Evolutionary conservation across 2,329 filamentous ascomycete genomes (phyloP), one percentile per base, ranked within the genome.

Genomic region (Diplocarpon mali): DNA sequence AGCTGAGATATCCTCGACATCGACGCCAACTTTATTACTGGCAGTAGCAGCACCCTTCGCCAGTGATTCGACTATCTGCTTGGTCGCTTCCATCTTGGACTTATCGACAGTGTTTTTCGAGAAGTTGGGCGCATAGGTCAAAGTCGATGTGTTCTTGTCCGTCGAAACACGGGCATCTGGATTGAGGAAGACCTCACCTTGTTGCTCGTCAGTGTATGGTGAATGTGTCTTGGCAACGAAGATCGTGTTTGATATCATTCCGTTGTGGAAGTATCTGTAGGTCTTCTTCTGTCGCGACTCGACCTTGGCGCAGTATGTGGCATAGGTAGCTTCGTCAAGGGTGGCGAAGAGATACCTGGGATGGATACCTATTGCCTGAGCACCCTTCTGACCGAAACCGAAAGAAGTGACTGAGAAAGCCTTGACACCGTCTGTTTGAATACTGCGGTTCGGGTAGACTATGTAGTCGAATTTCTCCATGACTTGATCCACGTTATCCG

Each of bases 401-500:
- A 98, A 98, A 0, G 93, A 98, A 6, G 93, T 98, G 53, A 98
- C 87, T 1, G 88, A 95, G 76, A 98, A 96, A 12, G 92, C 93
- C 71, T 96, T 98, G 73, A 98, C 75, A 52, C 92, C 92, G 60
- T 98, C 92, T 7, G 92, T 98, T 71, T 98, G 92, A 57, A 98
- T 89, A 65, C 80, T 85, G 59, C 85, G 85, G 68, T 85, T 95
- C 38, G 92, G 92, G 68, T 95, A 98, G 53, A 96, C 86, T 56
- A 98, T 94, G 69, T 95, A 85, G 64, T 98, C 92, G 57, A 92
- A 98, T 64, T 95, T 78, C 74, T 96, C 90, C 85, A 98, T 93
- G 56, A 89, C 75, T 63, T 89, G 79, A 64, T 98, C 92, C 44
- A 98, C 80, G 56, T 98, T 98, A 71, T 98, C 92, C 41, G 92